Percentiles rank a stretch among this genome's conserved stretches.
phyloP scores from a whole-genome alignment of 2,329 filamentous ascomycete species.

The Colletotrichum kahawae region DNA sequence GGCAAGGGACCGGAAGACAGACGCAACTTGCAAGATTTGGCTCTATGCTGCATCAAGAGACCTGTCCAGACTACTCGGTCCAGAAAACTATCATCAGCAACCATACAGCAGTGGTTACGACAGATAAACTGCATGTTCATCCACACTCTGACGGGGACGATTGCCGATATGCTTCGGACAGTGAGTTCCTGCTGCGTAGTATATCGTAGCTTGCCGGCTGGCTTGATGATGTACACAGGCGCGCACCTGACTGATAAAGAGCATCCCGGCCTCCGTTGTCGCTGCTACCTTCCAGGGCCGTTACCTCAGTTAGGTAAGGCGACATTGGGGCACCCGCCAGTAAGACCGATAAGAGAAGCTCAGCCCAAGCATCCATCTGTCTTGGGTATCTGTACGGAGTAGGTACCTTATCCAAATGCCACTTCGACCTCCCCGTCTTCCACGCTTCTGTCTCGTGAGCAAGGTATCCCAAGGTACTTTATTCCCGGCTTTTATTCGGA shows the following conservation, averaged over 20 bases:
- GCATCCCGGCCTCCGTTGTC: background rate
- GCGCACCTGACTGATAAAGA: background rate
- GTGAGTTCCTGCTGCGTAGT: background rate
- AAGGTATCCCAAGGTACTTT: background rate
- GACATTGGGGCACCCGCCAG: background rate
- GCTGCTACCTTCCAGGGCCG: background rate
- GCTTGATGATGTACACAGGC: background rate
- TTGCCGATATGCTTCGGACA: background rate
- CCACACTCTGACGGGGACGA: background rate
- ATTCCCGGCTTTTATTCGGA: background rate
- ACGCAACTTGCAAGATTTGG: background rate
- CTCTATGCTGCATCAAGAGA: background rate
- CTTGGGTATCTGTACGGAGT: background rate
- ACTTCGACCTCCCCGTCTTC: background rate
- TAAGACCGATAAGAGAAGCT: background rate
- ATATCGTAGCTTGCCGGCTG: background rate
- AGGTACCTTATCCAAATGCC: background rate
- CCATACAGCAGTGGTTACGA: background rate
- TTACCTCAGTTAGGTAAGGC: background rate
- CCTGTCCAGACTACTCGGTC: background rate
- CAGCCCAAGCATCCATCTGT: background rate
- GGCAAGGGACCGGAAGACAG: background rate
- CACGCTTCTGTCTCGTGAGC: background rate
- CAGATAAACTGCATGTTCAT: conserved; percentile 6
- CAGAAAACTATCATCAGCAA: background rate